Conservation (phyloP, 352 stramenopile genomes). For the Hyaloperonospora arabidopsidis region DNA sequence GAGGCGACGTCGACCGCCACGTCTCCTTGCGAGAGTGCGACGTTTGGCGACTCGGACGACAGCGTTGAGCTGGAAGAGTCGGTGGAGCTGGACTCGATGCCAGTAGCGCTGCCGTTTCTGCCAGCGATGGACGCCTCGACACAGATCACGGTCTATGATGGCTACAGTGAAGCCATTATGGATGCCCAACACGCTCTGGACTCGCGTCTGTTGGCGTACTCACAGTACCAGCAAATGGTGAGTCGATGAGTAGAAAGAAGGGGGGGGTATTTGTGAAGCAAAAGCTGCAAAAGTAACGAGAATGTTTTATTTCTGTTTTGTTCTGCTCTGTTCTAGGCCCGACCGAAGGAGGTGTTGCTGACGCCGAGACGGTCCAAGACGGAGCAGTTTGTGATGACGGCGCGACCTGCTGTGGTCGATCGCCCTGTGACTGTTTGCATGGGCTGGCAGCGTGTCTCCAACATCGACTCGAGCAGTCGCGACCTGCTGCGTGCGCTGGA, state of each 20-base stretch:
- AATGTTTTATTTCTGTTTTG: slow-evolving; percentile 3
- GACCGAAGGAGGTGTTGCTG: slow-evolving; percentile 50
- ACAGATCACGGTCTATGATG: slow-evolving; percentile 77
- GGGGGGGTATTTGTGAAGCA: neutral
- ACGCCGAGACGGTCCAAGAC: slow-evolving; percentile 46
- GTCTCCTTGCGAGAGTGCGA: slow-evolving; percentile 24
- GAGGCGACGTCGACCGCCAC: slow-evolving; percentile 18
- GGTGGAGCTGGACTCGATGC: slow-evolving; percentile 44
- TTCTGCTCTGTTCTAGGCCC: slow-evolving; percentile 27
- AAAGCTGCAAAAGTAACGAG: neutral
- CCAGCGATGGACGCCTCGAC: slow-evolving; percentile 76
- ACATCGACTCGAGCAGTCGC: slow-evolving; percentile 63
- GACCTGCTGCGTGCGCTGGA: slow-evolving; percentile 71
- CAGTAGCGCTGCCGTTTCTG: slow-evolving; percentile 53
- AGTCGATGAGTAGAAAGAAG: neutral
- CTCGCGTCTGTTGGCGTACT: slow-evolving; percentile 74
- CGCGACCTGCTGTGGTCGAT: slow-evolving; percentile 56
- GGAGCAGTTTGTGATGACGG: slow-evolving; percentile 49
- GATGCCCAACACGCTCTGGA: slow-evolving; percentile 67
- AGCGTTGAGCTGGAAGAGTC: slow-evolving; percentile 23
- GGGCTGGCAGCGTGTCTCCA: slow-evolving; percentile 75
- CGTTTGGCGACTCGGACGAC: slow-evolving; percentile 31
- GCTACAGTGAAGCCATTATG: slow-evolving; percentile 70
- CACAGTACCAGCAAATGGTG: slow-evolving; percentile 78
- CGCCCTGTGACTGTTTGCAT: slow-evolving; percentile 77